Conservation (phyloP, 1,284 basidiomycete genomes). For the Rhizopogon hawkerae region DNA sequence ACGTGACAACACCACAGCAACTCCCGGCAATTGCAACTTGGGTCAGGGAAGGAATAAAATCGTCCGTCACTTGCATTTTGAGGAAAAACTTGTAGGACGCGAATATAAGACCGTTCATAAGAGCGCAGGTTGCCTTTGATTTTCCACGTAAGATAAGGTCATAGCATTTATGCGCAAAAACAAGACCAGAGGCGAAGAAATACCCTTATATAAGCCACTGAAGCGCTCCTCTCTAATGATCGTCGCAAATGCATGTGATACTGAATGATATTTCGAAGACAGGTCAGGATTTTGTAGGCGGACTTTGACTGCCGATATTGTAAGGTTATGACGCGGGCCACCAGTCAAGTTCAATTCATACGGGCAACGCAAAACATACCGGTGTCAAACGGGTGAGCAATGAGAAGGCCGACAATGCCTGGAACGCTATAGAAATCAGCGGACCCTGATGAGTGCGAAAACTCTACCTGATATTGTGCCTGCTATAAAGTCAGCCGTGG, state of each 20-base stretch:
- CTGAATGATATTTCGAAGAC: slow-evolving; percentile 49
- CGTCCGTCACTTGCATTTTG: slow-evolving; percentile 43
- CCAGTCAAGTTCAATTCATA: neutral
- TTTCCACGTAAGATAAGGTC: neutral
- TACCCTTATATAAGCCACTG: slow-evolving; percentile 62
- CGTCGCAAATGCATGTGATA: slow-evolving; percentile 50
- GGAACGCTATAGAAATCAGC: slow-evolving; percentile 10
- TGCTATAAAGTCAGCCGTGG: slow-evolving; percentile 60
- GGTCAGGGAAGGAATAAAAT: slow-evolving; percentile 46
- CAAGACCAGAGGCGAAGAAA: slow-evolving; percentile 58
- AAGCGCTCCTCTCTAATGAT: slow-evolving; percentile 63
- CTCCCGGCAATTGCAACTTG: slow-evolving; percentile 73
- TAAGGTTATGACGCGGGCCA: neutral
- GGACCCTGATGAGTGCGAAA: slow-evolving; percentile 10
- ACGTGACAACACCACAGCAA: slow-evolving; percentile 66
- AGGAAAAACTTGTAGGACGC: slow-evolving; percentile 66
- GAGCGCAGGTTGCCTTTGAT: slow-evolving; percentile 52
- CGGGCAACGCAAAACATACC: slow-evolving; percentile 31
- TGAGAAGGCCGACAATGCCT: slow-evolving; percentile 57
- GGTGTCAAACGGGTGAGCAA: slow-evolving; percentile 71
- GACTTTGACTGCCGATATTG: slow-evolving; percentile 53
- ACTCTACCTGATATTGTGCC: slow-evolving; percentile 57
- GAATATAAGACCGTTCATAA: slow-evolving; percentile 72
- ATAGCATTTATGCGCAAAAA: neutral
- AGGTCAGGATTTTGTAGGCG: slow-evolving; percentile 60